A percentile compares a stretch with the other conserved stretches of the same genome.
These are phyloP conservation scores for Coniosporium tulheliwenetii DNA, from an alignment of 2,329 filamentous ascomycete genomes.

Conservation along the genomic window DNA sequence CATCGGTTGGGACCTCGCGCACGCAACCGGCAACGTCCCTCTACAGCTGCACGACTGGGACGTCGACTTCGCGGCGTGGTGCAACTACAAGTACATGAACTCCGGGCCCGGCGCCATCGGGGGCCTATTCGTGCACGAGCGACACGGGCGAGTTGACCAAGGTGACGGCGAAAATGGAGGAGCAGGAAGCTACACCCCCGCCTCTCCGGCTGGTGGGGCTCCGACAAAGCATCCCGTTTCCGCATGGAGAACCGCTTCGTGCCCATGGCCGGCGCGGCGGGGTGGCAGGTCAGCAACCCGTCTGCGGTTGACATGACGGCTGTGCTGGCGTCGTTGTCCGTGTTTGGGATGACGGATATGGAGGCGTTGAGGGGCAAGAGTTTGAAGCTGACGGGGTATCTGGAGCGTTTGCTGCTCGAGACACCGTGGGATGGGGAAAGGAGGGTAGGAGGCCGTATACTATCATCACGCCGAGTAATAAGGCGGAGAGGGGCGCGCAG, in stretches of 20 bases:
- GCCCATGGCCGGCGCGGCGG: constrained; percentile 61
- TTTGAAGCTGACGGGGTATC: constrained; percentile 57
- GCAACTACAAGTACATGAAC: constrained; percentile 90
- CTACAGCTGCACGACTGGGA: constrained; percentile 72
- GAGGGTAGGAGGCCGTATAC: constrained; percentile 17
- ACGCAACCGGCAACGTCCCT: constrained; percentile 72
- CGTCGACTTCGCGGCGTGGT: constrained; percentile 87
- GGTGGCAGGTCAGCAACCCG: constrained; percentile 77
- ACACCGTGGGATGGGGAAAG: constrained; percentile 9
- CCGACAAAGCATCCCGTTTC: constrained; percentile 61
- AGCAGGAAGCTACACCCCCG: constrained; percentile 42
- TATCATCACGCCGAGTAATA: constrained; percentile 56
- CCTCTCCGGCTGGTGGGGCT: constrained; percentile 77
- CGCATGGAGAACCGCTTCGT: constrained; percentile 70
- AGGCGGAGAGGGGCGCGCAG: constrained; percentile 58
- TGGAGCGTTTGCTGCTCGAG: constrained; percentile 47
- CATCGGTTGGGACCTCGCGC: constrained; percentile 79
- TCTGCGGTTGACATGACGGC: constrained; percentile 63
- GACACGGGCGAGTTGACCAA: constrained; percentile 43
- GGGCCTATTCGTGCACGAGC: constrained; percentile 66
- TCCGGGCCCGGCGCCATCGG: constrained; percentile 69
- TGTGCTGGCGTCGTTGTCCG: constrained; percentile 55
- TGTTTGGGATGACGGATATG: constrained; percentile 63
- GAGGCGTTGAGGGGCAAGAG: constrained; percentile 53
- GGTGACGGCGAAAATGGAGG: constrained; percentile 1